Conservation (phyloP, 441 rosid genomes). For the Jatropha podagrica region DNA sequence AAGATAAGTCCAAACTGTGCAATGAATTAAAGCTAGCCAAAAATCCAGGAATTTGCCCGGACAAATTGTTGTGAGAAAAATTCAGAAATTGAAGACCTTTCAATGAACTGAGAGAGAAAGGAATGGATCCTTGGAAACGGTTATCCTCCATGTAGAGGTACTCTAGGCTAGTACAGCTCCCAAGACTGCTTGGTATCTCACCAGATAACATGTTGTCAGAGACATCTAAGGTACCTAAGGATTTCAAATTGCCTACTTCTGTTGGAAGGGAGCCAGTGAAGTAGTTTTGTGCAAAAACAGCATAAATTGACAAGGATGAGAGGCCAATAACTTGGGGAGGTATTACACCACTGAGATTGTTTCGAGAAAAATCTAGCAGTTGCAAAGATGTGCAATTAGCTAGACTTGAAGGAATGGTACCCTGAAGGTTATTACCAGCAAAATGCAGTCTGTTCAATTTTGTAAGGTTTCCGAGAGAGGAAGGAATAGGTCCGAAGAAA, state of each 20-base stretch:
- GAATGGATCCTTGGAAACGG: neutral
- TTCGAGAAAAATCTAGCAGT: neutral
- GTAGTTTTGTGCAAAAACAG: neutral
- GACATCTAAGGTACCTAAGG: neutral
- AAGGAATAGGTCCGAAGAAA: conserved; percentile 39
- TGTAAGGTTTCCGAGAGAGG: conserved; percentile 32
- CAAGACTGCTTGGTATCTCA: neutral
- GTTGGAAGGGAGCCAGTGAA: neutral
- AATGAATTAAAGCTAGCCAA: neutral
- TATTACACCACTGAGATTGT: neutral
- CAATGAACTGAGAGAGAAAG: neutral
- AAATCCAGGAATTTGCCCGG: neutral
- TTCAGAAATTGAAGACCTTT: neutral
- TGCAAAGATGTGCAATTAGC: neutral
- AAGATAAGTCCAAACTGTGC: neutral
- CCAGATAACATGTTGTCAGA: neutral
- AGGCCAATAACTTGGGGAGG: neutral
- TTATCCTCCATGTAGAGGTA: neutral
- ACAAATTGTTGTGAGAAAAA: neutral
- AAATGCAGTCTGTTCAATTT: conserved; percentile 10
- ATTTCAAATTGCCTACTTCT: conserved; percentile 4
- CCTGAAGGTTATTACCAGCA: conserved; percentile 29
- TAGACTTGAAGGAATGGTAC: conserved; percentile 16
- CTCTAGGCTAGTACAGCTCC: conserved; percentile 1
- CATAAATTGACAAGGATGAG: neutral